A percentile compares a stretch with the other conserved stretches of the same genome.
These are phyloP conservation scores for Skeletonema potamos DNA, from an alignment of 108 stramenopile species.

Conservation along the genomic window DNA sequence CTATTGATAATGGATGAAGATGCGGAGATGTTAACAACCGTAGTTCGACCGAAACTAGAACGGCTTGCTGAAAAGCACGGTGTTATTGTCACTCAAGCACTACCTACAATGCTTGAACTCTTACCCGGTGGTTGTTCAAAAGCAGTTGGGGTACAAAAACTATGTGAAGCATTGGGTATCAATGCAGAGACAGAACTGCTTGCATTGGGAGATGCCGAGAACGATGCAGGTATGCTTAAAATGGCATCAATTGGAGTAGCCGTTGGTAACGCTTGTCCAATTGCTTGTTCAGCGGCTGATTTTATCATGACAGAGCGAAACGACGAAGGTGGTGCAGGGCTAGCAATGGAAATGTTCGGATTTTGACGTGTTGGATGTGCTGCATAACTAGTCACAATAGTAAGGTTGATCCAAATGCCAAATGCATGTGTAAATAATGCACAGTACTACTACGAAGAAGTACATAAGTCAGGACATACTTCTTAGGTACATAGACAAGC, in stretches of 20 bases:
- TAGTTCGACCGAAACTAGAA: conserved; percentile 73
- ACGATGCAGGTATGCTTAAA: conserved; percentile 86
- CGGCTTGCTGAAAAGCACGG: conserved; percentile 51
- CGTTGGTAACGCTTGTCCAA: conserved; percentile 81
- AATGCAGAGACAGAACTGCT: conserved; percentile 63
- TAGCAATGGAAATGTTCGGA: conserved; percentile 76
- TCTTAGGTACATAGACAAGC: no score
- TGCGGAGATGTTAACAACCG: conserved; percentile 44
- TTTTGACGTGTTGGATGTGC: no score
- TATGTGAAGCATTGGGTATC: conserved; percentile 77
- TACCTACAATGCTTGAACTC: conserved; percentile 91
- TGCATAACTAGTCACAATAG: no score
- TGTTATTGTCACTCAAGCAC: conserved; percentile 78
- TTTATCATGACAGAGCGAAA: conserved; percentile 75
- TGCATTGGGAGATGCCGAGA: conserved; percentile 94
- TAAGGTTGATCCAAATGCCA: no score
- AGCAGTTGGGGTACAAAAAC: conserved; percentile 78
- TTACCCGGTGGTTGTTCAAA: conserved; percentile 89
- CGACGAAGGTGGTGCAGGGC: conserved; percentile 90
- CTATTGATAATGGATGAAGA: conserved; percentile 79
- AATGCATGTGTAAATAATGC: no score
- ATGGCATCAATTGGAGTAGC: conserved; percentile 81
- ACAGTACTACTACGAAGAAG: no score
- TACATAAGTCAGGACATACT: no score
- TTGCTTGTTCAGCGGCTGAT: conserved; percentile 76